Base-by-base conservation (phyloP, 371 early-diverging fungal species). In the Lichtheimia corymbifera region DNA sequence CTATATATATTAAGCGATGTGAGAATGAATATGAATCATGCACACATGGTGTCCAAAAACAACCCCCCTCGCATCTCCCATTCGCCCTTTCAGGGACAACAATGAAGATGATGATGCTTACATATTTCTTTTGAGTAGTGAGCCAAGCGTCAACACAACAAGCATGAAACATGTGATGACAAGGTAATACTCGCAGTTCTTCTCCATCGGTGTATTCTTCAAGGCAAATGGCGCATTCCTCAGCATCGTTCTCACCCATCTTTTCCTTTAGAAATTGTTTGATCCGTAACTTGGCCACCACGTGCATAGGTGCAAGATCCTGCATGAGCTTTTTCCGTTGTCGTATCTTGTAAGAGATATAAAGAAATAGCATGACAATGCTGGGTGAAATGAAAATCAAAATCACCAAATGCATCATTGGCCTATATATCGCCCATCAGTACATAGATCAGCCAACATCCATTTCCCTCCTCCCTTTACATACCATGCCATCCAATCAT, bases 161-260 rank as follows among this genome's bases (percentile, higher is more conserved):
- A 43, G 84, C 77, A 69, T 99, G 99, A 72, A 93, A 99, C 53
- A 83, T 83, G 71, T 99, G 99, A 28, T 76, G 76, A 74, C 99
- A 99, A 1, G 92, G 91, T 54, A 99, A 73, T 13, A 88, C 77
- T 9, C 97, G 74, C 28, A 97, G 68, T 58, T 85, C 79, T 24
- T 93, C 93, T 5, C 88, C 91, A 30, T 88, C 86, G 27, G 79
- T 76, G 75, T 91, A 98, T 55, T 93, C 93, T 24, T 94, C 94
- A 59, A 98, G 77, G 76, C 99, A 99, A 49, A 99, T 94, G 22
- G 91, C 91, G 71, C 99, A 99, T 45, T 90, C 90, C 28, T 85
- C 84, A 17, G 86, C 83, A 28, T 90, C 93, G 50, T 82, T 79
- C 18, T 73, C 79, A 53, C 67, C 61, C 20, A 65, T 44, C 44